Evolutionary conservation across 129 eudicot genomes (phyloP).

Genomic region (Pseudognaphalium luteoalbum): DNA sequence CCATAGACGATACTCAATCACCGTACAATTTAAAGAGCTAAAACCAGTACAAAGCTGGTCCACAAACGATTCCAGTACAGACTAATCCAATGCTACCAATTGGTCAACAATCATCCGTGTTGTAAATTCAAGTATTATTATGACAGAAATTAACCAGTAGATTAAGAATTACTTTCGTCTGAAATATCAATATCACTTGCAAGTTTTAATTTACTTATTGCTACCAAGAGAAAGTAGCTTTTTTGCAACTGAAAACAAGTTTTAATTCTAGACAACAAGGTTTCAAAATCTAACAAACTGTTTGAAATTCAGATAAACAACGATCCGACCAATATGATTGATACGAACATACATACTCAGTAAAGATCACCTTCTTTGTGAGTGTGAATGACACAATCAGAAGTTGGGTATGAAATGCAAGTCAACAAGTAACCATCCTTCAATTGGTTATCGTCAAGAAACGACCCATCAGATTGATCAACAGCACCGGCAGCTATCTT

Average conservation of each 20-base stretch:
- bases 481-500: constrained; percentile 56
- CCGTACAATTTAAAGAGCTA: neutral
- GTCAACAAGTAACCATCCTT: constrained; percentile 73
- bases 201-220: constrained; percentile 20
- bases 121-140: neutral
- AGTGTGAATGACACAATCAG: constrained; percentile 88
- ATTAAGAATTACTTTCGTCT: constrained; percentile 3
- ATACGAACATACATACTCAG: constrained; percentile 36
- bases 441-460: constrained; percentile 75
- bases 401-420: constrained; percentile 85
- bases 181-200: constrained; percentile 9
- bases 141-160: neutral
- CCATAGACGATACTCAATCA: neutral
- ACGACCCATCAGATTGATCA: constrained; percentile 93
- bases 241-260: constrained; percentile 17
- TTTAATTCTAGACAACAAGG: constrained; percentile 29
- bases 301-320: constrained; percentile 21
- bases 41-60: neutral
- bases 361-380: constrained; percentile 92
- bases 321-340: neutral
- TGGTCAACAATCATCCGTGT: neutral
- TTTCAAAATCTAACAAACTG: constrained; percentile 20
- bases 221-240: constrained; percentile 25
- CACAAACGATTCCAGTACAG: neutral
- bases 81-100: neutral